Evolutionary conservation across 2,329 filamentous ascomycete genomes (phyloP).

Genomic region (Aspergillus nomiae): DNA sequence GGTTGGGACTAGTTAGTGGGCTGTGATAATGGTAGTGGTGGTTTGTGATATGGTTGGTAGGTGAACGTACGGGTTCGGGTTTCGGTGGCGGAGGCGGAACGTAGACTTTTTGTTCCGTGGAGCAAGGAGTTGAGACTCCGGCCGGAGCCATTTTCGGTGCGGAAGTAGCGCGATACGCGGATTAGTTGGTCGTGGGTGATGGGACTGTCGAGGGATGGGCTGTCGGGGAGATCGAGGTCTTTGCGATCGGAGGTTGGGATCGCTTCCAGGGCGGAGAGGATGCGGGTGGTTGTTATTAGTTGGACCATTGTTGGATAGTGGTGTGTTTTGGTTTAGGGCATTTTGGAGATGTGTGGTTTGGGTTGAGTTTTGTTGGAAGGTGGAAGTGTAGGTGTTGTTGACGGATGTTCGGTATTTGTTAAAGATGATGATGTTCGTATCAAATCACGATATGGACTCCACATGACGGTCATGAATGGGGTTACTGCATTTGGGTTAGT

Average conservation of each 20-base stretch:
- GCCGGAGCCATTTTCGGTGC: conserved; percentile 11
- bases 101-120: conserved; percentile 70
- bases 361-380: neutral
- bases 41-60: neutral
- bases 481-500: neutral
- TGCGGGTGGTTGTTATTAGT: conserved; percentile 42
- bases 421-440: neutral
- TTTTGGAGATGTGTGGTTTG: neutral
- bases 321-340: neutral
- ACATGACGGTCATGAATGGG: neutral
- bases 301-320: conserved; percentile 40
- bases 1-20: no score
- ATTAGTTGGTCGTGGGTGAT: conserved; percentile 48
- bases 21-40: neutral
- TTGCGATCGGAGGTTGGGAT: conserved; percentile 34
- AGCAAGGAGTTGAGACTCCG: conserved; percentile 70
- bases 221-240: conserved; percentile 37
- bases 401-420: neutral
- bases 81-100: conserved; percentile 78
- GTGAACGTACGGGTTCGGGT: conserved; percentile 66
- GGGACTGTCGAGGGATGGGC: conserved; percentile 31
- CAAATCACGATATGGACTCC: neutral
- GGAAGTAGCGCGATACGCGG: conserved; percentile 35
- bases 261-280: conserved; percentile 41
- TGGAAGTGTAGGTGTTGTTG: neutral